Evolutionary conservation across 1,139 yeast genomes (phyloP).

Genomic region (Blastobotrys illinoisensis): DNA sequence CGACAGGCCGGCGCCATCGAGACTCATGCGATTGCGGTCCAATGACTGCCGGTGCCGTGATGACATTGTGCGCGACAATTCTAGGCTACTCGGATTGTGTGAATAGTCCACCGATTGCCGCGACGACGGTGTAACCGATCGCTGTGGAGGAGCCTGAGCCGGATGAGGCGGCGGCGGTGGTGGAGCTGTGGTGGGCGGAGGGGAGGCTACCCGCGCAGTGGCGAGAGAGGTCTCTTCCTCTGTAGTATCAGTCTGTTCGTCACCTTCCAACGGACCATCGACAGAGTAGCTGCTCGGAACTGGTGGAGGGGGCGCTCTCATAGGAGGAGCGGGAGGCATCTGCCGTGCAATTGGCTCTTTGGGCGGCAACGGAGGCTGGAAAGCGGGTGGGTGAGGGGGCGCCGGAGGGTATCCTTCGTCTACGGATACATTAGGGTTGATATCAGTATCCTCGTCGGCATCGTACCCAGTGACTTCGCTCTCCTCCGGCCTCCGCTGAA

Average conservation of each 20-base stretch:
- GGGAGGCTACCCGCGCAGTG: constrained; percentile 10
- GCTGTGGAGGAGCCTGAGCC: constrained; percentile 8
- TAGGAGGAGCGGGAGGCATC: constrained; percentile 19
- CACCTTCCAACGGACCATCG: constrained; percentile 5
- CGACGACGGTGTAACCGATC: background rate
- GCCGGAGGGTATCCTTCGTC: constrained; percentile 8
- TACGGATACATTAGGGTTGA: constrained; percentile 19
- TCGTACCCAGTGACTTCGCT: constrained; percentile 44
- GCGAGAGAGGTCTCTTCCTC: constrained; percentile 8
- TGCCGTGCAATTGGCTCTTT: constrained; percentile 5
- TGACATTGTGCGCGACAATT: background rate
- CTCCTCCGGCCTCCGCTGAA: constrained; percentile 2
- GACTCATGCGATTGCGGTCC: constrained; percentile 10
- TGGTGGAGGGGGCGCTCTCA: constrained; percentile 22
- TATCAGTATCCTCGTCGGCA: constrained; percentile 46
- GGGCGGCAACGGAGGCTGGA: constrained; percentile 21
- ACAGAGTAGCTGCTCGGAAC: constrained; percentile 7
- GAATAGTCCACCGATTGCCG: constrained; percentile 13
- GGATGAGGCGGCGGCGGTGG: constrained; percentile 18
- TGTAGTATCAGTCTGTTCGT: constrained; percentile 13
- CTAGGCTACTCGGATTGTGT: background rate
- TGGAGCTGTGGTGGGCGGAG: constrained; percentile 18
- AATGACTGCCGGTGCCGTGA: constrained; percentile 1
- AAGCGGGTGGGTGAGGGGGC: constrained; percentile 13
- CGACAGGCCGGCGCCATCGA: constrained; percentile 11